A percentile compares a stretch with the other conserved stretches of the same genome.
phyloP scores from a whole-genome alignment of 1,284 basidiomycete species.

The Pseudozyma hubeiensis region DNA sequence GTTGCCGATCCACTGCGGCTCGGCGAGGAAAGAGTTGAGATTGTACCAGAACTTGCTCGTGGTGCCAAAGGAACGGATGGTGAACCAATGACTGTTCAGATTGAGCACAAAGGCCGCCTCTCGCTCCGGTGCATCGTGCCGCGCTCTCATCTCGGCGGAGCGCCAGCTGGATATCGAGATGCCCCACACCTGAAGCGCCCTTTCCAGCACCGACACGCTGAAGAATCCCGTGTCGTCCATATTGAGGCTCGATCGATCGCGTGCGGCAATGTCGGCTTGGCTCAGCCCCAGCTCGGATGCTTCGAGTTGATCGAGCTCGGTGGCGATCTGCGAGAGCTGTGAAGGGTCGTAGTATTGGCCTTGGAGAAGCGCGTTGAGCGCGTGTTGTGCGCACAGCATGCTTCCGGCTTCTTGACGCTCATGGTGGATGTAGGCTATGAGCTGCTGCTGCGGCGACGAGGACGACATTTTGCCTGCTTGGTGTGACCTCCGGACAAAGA shows the following conservation, averaged over 20 bases:
- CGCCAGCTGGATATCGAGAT: conserved; percentile 45
- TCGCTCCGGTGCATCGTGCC: conserved; percentile 52
- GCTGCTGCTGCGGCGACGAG: conserved; percentile 50
- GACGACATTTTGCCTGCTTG: conserved; percentile 24
- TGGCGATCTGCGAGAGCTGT: conserved; percentile 60
- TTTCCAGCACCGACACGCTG: conserved; percentile 60
- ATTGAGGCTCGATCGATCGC: conserved; percentile 48
- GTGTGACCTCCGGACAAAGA: not conserved
- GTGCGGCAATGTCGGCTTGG: conserved; percentile 32
- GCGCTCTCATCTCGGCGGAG: conserved; percentile 41
- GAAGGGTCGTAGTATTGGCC: conserved; percentile 64
- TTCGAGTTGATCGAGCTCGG: conserved; percentile 53
- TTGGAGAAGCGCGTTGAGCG: conserved; percentile 63
- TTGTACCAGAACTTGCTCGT: conserved; percentile 61
- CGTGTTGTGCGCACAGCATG: conserved; percentile 68
- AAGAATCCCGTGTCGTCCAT: conserved; percentile 68
- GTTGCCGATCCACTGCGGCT: conserved; percentile 62
- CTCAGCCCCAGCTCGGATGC: conserved; percentile 49
- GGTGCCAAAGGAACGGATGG: conserved; percentile 60
- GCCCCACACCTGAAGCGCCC: conserved; percentile 57
- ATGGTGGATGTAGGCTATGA: conserved; percentile 57
- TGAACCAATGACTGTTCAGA: conserved; percentile 65
- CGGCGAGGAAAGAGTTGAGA: conserved; percentile 61
- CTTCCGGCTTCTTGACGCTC: conserved; percentile 63
- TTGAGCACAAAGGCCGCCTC: conserved; percentile 66